Conservation (phyloP, 2,329 filamentous ascomycete genomes). For the Hypoxylon sp. region DNA sequence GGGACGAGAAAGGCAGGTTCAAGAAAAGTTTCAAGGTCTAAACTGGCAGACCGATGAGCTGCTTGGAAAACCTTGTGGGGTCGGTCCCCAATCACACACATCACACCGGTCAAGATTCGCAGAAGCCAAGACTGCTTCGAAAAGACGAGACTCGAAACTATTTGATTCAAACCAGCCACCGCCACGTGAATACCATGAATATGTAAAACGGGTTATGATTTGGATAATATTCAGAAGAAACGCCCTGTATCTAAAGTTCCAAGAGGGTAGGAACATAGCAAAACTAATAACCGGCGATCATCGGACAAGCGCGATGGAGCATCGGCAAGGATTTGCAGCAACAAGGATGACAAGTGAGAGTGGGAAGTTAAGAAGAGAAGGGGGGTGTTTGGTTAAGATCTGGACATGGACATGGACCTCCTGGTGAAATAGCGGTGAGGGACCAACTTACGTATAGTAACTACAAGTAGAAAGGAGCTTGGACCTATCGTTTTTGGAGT, state of each 20-base stretch:
- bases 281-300: slow-evolving; percentile 53
- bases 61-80: slow-evolving; percentile 39
- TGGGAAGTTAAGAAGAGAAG: slow-evolving; percentile 38
- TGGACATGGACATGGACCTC: slow-evolving; percentile 42
- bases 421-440: slow-evolving; percentile 53
- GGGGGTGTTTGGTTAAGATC: slow-evolving; percentile 50
- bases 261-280: slow-evolving; percentile 42
- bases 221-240: slow-evolving; percentile 28
- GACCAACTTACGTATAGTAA: slow-evolving; percentile 20
- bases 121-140: slow-evolving; percentile 31
- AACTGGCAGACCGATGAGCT: slow-evolving; percentile 43
- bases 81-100: slow-evolving; percentile 36
- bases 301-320: slow-evolving; percentile 53
- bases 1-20: slow-evolving; percentile 40
- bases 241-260: slow-evolving; percentile 29
- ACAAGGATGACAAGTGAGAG: slow-evolving; percentile 43
- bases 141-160: slow-evolving; percentile 38
- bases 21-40: slow-evolving; percentile 32
- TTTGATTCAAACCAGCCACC: slow-evolving; percentile 44
- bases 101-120: slow-evolving; percentile 45
- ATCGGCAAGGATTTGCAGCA: slow-evolving; percentile 50
- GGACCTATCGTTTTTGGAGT: slow-evolving; percentile 49
- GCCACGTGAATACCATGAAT: slow-evolving; percentile 45
- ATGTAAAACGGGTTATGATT: slow-evolving; percentile 17
- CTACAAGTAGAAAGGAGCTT: slow-evolving; percentile 43